Percentiles rank a stretch among this genome's conserved stretches.
Conservation (phyloP, 176 grass and related monocot species). For the Bolboschoenus planiculmis region DNA sequence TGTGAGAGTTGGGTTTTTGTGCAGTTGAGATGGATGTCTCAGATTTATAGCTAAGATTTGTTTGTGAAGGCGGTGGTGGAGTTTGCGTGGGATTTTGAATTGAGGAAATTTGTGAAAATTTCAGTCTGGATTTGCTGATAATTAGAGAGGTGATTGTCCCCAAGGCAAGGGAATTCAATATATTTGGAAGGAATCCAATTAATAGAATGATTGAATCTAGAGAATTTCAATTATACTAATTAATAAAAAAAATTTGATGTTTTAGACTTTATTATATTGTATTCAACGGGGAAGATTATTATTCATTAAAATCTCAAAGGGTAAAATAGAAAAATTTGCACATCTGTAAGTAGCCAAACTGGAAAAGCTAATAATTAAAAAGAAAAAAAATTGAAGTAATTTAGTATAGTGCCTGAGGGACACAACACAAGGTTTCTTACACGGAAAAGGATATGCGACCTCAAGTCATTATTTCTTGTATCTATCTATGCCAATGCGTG, state of each 20-base stretch:
- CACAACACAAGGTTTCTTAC: background rate
- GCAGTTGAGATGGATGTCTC: background rate
- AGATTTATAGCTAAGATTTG: conserved; percentile 22
- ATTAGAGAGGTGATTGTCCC: conserved; percentile 35
- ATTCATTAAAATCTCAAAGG: background rate
- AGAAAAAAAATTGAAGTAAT: background rate
- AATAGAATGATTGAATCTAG: background rate
- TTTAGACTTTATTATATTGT: no score
- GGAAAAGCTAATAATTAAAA: background rate
- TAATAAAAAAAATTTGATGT: no score
- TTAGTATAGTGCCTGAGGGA: background rate
- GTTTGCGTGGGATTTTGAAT: conserved; percentile 21
- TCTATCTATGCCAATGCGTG: background rate
- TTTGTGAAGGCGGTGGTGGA: conserved; percentile 1
- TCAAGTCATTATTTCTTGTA: background rate
- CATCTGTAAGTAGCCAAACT: background rate
- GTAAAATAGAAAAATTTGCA: background rate
- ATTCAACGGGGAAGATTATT: background rate
- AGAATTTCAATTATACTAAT: background rate
- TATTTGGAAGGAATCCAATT: background rate
- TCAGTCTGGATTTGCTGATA: conserved; percentile 18
- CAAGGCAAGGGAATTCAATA: conserved; percentile 47
- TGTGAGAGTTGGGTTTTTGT: conserved; percentile 1
- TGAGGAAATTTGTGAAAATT: conserved; percentile 5
- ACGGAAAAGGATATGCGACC: background rate